Evolutionary conservation across 306 rosid genomes (phyloP).

Genomic region (Acacia crassicarpa): DNA sequence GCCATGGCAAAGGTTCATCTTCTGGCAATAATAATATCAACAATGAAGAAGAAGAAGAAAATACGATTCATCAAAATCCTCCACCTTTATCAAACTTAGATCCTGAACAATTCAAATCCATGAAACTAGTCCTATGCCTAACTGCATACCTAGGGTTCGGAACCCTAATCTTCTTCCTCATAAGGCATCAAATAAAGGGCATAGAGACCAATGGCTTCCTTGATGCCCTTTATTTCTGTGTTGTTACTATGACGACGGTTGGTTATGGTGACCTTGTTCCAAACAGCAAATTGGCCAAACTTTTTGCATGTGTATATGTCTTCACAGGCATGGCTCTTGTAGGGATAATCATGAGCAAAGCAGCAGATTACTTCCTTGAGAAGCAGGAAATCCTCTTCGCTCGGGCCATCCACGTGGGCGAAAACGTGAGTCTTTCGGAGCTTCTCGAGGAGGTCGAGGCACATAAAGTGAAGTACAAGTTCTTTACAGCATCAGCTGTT

Average conservation of each 20-base stretch:
- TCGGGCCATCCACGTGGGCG: conserved; percentile 44
- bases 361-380: conserved; percentile 76
- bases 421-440: conserved; percentile 34
- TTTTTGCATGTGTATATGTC: conserved; percentile 73
- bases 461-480: conserved; percentile 58
- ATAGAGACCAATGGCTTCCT: conserved; percentile 60
- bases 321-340: conserved; percentile 72
- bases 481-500: conserved; percentile 39
- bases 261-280: conserved; percentile 96
- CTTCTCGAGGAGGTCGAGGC: conserved; percentile 49
- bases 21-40: not conserved
- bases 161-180: conserved; percentile 64
- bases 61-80: conserved; percentile 19
- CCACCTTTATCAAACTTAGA: not conserved
- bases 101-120: conserved; percentile 33
- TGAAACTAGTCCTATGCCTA: conserved; percentile 36
- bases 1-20: conserved; percentile 21
- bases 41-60: conserved; percentile 30
- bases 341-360: conserved; percentile 71
- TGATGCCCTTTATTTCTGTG: conserved; percentile 79
- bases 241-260: conserved; percentile 88
- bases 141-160: conserved; percentile 64
- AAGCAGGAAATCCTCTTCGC: conserved; percentile 70
- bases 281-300: conserved; percentile 53
- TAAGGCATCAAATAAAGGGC: conserved; percentile 59